phyloP scores from a whole-genome alignment of 2,329 filamentous ascomycete species.

The Curvularia hawaiiensis region DNA sequence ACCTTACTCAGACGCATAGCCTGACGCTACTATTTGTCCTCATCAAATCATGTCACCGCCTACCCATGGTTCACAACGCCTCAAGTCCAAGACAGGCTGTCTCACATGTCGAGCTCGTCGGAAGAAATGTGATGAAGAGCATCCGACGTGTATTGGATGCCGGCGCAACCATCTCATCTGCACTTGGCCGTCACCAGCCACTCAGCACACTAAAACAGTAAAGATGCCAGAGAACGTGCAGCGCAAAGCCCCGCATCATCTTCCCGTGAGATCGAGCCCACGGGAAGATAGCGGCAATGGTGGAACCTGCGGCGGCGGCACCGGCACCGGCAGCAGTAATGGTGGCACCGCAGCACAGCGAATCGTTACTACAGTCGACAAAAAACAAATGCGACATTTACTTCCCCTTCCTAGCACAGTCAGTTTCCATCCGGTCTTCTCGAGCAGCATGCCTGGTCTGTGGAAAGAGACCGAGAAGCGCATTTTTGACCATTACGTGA shows the following conservation, averaged over 20 bases:
- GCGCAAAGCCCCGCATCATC: neutral
- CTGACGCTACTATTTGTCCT: neutral
- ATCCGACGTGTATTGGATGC: constrained; percentile 5
- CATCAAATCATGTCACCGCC: neutral
- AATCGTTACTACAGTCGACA: constrained; percentile 50
- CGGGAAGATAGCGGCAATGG: neutral
- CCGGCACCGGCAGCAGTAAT: too few relatives aligned
- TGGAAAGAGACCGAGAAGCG: constrained; percentile 2
- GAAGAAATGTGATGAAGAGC: constrained; percentile 5
- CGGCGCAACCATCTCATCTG: constrained; percentile 7
- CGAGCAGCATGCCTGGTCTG: constrained; percentile 3
- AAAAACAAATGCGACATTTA: constrained; percentile 1
- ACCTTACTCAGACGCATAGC: neutral
- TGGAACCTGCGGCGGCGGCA: neutral
- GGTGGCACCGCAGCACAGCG: constrained; percentile 57
- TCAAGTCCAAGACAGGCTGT: constrained; percentile 6
- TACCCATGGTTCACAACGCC: neutral
- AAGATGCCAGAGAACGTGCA: neutral
- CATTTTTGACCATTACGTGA: constrained; percentile 11
- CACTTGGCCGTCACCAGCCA: constrained; percentile 4
- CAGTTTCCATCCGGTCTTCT: neutral
- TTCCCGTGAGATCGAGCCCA: neutral
- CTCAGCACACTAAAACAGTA: neutral
- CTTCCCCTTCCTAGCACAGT: neutral
- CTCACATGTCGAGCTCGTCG: constrained; percentile 3